Evolutionary conservation across 2,329 filamentous ascomycete species (phyloP), one percentile per base, ranked within the genome.

Genomic region (Dothiorella sarmentorum): DNA sequence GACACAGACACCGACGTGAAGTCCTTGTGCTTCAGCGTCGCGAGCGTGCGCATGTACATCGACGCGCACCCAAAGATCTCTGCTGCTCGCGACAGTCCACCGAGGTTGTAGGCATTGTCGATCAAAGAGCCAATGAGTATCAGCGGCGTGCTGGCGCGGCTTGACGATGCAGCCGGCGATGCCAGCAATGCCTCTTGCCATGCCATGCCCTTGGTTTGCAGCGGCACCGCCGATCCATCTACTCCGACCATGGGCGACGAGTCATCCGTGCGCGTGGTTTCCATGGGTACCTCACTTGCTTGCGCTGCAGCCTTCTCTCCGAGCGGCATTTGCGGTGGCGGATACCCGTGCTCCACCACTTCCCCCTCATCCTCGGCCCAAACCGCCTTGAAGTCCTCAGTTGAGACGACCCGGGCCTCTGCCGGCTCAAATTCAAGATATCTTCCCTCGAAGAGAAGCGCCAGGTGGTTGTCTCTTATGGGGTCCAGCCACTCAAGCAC

Each of bases 181-280:
- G 67, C 20, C 62, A 72, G 59, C 61, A 69, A 53, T 65, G 65
- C 60, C 67, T 70, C 64, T 37, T 78, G 76, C 66, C 76, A 77
- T 17, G 73, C 69, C n/a, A 73, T 69, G 45, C 73, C 74, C 69
- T 82, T 82, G 5, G 79, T 82, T 68, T 82, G 80, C 29, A 81
- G 73, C n/a, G 77, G 73, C 0, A 64, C 27, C 18, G 13, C 31
- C 2, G 42, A 2, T 7, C 24, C 49, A 27, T 31, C 43, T 10
- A 9, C 31, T 2, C 22, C 10, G 3, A 4, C 7, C 7, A 20
- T 35, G 15, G 22, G 17, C n/a, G 49, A 18, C 5, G 27, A 29
- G 7, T 13, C n/a, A n/a, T n/a, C n/a, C n/a, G n/a, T n/a, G 24
- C 24, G 22, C 17, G 29, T 38, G 7, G 31, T 18, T 5, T 55